Evolutionary conservation across 345 rosid genomes (phyloP).

Genomic region (Hypericum perforatum): DNA sequence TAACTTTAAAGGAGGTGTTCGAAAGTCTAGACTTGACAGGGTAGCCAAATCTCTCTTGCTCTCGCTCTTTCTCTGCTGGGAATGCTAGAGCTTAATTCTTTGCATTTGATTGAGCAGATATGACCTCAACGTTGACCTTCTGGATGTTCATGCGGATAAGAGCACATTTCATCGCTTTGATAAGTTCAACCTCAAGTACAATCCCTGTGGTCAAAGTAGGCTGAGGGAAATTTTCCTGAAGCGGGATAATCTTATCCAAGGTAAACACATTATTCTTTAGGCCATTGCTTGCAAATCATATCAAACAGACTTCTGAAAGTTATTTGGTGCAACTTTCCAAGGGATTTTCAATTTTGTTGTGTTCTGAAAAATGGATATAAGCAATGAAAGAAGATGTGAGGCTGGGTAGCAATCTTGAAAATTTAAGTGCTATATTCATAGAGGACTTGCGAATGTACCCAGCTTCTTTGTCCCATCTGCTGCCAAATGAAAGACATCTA

Average conservation of each 20-base stretch:
- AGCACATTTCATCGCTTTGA: conserved; percentile 49
- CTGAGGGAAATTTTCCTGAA: conserved; percentile 48
- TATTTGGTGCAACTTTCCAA: too few relatives aligned
- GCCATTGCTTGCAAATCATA: too few relatives aligned
- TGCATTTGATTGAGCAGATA: conserved; percentile 18
- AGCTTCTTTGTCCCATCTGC: too few relatives aligned
- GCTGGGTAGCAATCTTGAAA: too few relatives aligned
- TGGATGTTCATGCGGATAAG: conserved; percentile 53
- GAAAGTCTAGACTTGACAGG: conserved; percentile 47
- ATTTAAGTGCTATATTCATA: too few relatives aligned
- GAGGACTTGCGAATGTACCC: too few relatives aligned
- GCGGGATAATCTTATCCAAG: conserved; percentile 53
- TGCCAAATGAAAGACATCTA: too few relatives aligned
- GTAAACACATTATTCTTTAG: conserved; percentile 11
- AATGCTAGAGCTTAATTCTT: not conserved
- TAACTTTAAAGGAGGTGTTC: conserved; percentile 44
- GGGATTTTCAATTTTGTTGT: too few relatives aligned
- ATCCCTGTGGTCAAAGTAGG: conserved; percentile 56
- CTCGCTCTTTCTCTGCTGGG: conserved; percentile 5
- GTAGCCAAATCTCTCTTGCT: conserved; percentile 12
- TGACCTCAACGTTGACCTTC: conserved; percentile 45
- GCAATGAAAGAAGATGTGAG: too few relatives aligned
- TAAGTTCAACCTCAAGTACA: conserved; percentile 49
- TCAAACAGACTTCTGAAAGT: too few relatives aligned
- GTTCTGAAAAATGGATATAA: too few relatives aligned